Evolutionary conservation across 1,284 basidiomycete species (phyloP), one percentile per base, ranked within the genome.

Genomic region (Trametes hirsuta): DNA sequence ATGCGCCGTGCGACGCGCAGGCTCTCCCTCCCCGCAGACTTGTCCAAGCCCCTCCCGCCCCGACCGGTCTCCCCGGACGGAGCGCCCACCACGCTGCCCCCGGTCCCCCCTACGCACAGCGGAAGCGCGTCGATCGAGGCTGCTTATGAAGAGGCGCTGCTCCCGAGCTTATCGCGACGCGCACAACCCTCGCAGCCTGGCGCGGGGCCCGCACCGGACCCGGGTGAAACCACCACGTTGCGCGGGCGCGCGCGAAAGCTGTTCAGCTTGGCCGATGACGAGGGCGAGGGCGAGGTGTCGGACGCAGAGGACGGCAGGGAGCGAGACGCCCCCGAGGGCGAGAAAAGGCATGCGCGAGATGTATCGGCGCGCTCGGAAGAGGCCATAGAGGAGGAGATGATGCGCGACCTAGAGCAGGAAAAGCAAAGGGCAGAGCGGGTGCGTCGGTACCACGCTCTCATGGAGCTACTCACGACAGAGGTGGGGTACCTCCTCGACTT

Each of bases 391-490:
- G 55, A 54, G 48, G 58, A 46, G 48, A 37, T 55, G 36, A 37
- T 50, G 30, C 21, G 47, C 34, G 50, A 22, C 35, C 46, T 18
- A 21, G 64, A 62, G 56, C 62, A 46, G 46, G 58, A 64, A 51
- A 55, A 59, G 57, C 53, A 67, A 52, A 54, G 61, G 22, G 53
- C 63, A 42, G 61, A 61, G 58, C 50, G 62, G 40, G 53, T 58
- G 47, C 65, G 68, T 58, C 81, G 81, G 56, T 86, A 82, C 62
- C 86, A 93, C 66, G 88, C 89, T 2, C 79, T 94, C 58, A 78
- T 84, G 67, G 95, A 97, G 75, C 79, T 97, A 36, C 80, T 96
- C 36, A 82, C 85, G 61, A 95, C 94, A 0, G 95, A 97, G 76
- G 79, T 87, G 18, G 85, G 85, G 6, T 97, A 97, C 71, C 81